Conservation (phyloP, 441 rosid species). For the Capsella rubella region DNA sequence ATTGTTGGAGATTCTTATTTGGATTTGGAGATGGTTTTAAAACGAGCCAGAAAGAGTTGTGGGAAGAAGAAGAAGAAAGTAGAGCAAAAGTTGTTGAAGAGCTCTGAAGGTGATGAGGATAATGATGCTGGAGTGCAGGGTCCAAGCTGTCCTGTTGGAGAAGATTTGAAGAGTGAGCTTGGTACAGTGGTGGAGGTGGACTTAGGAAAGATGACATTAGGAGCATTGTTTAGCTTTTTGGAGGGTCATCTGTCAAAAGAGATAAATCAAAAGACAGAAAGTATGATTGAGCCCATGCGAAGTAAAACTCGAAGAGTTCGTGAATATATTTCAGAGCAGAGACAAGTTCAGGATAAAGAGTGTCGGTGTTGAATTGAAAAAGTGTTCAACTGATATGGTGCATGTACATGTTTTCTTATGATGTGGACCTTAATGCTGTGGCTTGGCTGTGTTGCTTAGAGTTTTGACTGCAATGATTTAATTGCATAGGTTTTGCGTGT, state of each 20-base stretch:
- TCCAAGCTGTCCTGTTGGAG: conserved; percentile 6
- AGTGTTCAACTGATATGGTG: not conserved
- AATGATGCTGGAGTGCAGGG: not conserved
- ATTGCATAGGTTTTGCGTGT: not conserved
- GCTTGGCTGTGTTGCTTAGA: not conserved
- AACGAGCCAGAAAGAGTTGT: not conserved
- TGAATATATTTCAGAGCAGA: conserved; percentile 50
- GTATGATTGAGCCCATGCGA: conserved; percentile 54
- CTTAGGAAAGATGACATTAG: conserved; percentile 55
- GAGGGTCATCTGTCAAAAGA: conserved; percentile 53
- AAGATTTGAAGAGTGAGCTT: conserved; percentile 1
- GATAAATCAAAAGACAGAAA: conserved; percentile 50
- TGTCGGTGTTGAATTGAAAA: not conserved
- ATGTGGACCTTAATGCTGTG: not conserved
- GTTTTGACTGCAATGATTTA: conserved; percentile 5
- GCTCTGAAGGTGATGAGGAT: not conserved
- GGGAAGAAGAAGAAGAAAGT: conserved; percentile 18
- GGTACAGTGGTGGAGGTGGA: conserved; percentile 30
- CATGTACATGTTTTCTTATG: not conserved
- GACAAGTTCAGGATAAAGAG: conserved; percentile 39
- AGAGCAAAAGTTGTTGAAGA: not conserved
- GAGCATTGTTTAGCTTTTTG: conserved; percentile 57
- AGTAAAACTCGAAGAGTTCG: conserved; percentile 47
- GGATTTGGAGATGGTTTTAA: not conserved
- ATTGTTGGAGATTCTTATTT: conserved; percentile 12